A percentile compares a stretch with the other conserved stretches of the same genome.
Evolutionary conservation across 495 filamentous ascomycete genomes (phyloP).

Genomic region (Neurospora discreta): DNA sequence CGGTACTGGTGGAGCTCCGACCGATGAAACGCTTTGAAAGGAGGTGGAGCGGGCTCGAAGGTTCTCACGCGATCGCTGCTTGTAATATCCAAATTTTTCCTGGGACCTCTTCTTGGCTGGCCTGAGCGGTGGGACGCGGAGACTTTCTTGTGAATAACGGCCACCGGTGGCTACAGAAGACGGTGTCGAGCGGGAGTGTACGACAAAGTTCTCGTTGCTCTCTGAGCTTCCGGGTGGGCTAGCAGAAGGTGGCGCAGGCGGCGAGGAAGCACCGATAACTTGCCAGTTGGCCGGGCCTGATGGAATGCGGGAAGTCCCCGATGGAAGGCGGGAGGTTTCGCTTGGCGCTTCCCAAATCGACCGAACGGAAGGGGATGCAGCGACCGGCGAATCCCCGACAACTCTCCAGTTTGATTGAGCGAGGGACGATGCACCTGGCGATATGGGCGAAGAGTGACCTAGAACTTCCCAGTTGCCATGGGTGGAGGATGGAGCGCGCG

Average conservation of each 20-base stretch:
- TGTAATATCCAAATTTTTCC: constrained; percentile 37
- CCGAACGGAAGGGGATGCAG: neutral
- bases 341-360: neutral
- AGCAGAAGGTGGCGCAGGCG: constrained; percentile 8
- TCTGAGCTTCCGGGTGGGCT: constrained; percentile 17
- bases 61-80: constrained; percentile 36
- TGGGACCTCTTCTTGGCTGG: constrained; percentile 32
- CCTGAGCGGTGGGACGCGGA: constrained; percentile 39
- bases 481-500: constrained; percentile 22
- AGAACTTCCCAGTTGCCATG: constrained; percentile 31
- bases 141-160: constrained; percentile 43
- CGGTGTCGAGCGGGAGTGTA: constrained; percentile 32
- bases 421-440: constrained; percentile 2
- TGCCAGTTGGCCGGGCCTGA: neutral
- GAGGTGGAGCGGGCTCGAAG: constrained; percentile 36
- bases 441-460: constrained; percentile 6
- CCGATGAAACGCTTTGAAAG: constrained; percentile 34
- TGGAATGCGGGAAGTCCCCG: neutral
- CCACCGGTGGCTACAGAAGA: constrained; percentile 21
- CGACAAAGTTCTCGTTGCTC: constrained; percentile 32
- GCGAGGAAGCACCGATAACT: neutral
- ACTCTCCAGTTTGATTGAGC: neutral
- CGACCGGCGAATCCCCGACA: neutral
- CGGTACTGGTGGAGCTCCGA: constrained; percentile 21
- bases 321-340: neutral